Evolutionary conservation across 257 asterid genomes (phyloP).

Genomic region (Jacaranda copaia): DNA sequence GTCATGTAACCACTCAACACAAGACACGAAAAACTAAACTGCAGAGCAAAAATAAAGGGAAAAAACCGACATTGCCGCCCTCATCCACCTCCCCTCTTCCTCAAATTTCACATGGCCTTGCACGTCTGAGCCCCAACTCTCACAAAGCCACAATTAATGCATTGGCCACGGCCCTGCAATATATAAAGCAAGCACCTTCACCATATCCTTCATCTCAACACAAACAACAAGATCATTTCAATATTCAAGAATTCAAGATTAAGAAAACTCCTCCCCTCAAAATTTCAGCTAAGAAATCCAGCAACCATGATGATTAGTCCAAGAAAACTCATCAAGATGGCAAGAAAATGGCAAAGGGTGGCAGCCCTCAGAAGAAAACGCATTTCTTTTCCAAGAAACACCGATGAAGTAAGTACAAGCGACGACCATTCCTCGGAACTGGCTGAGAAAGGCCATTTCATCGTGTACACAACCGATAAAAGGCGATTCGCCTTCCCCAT

Average conservation of each 20-base stretch:
- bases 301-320: slow-evolving; percentile 36
- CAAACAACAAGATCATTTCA: slow-evolving; percentile 18
- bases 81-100: neutral
- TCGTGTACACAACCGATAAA: slow-evolving; percentile 39
- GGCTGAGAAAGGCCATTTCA: slow-evolving; percentile 40
- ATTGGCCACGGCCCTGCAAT: neutral
- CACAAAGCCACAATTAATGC: neutral
- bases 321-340: slow-evolving; percentile 41
- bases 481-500: slow-evolving; percentile 37
- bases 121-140: neutral
- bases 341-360: slow-evolving; percentile 42
- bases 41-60: too few relatives aligned
- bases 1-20: slow-evolving; percentile 22
- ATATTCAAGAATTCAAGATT: neutral
- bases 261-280: neutral
- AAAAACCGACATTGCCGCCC: neutral
- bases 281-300: neutral
- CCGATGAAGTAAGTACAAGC: neutral
- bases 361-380: slow-evolving; percentile 42
- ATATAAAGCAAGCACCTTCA: slow-evolving; percentile 1
- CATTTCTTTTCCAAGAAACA: slow-evolving; percentile 7
- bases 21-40: neutral
- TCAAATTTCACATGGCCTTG: slow-evolving; percentile 16
- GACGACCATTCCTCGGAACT: neutral
- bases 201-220: neutral